Evolutionary conservation across 2,329 filamentous ascomycete genomes (phyloP), one percentile per base, ranked within the genome.

Genomic region (Domatiomyces globalis): DNA sequence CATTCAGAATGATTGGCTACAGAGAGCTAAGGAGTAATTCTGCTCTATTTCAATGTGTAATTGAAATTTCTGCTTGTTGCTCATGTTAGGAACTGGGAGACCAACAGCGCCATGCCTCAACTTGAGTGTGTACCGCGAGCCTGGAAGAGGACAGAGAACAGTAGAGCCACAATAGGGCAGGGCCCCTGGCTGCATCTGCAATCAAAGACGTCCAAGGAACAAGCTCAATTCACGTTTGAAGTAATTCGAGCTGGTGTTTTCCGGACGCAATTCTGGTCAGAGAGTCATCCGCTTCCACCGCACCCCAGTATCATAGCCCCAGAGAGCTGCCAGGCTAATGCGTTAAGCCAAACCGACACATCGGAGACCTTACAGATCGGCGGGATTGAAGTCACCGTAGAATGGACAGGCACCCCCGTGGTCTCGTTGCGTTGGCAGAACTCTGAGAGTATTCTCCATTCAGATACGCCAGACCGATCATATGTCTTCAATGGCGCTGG

Each of bases 211-310:
- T 61, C 63, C 6, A 65, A 71, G 1, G 66, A 62, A 22, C 56
- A 70, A 0, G 77, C 79, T 53, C 65, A 72, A 15, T 86, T 85
- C 62, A 71, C 71, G 0, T 84, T 86, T 55, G 78, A 85, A 61
- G 72, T 76, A 0, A 59, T 86, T 27, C 73, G 75, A 15, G 69
- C 74, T 18, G 81, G 81, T 48, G 67, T 85, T 15, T 87, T 85
- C 66, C 72, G 82, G 43, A 83, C 82, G 1, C 81, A 79, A 0
- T 85, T 85, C 61, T 74, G 76, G 1, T 81, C 82, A 0, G 61
- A 71, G 12, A 71, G 72, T 2, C 81, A 85, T 60, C 78, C 78
- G 5, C 62, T 84, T 1, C 80, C 83, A 25, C 82, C 82, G 1
- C 78, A 79, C 59, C 82, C 82, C 19, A 47, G 17, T 36, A 18